These are phyloP conservation scores for Pelargonium fulgidum DNA, from an alignment of 441 rosid species.

Conservation along the genomic window DNA sequence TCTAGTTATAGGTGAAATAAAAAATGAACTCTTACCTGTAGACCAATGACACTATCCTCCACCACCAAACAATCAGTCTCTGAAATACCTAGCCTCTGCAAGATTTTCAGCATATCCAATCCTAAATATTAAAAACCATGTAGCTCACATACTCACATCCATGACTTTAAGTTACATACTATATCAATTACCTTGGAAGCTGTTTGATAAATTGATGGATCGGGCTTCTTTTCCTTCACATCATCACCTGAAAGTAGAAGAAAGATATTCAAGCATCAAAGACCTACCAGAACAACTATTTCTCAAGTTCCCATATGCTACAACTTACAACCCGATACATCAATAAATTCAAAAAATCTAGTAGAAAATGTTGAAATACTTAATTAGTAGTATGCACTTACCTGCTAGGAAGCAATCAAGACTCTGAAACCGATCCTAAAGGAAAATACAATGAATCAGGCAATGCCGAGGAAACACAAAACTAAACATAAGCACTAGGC, in stretches of 20 bases:
- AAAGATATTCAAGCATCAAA: background rate
- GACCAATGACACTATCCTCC: constrained; percentile 90
- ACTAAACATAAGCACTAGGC: background rate
- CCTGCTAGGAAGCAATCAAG: constrained; percentile 99
- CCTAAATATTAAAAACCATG: background rate
- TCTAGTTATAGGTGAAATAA: background rate
- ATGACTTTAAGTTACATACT: background rate
- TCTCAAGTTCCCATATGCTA: background rate
- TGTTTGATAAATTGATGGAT: constrained; percentile 72
- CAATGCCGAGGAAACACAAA: background rate
- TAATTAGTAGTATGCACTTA: constrained; percentile 15
- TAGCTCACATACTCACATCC: background rate
- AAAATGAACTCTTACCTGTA: constrained; percentile 43
- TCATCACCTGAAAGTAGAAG: constrained; percentile 60
- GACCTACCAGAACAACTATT: background rate
- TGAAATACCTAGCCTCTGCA: constrained; percentile 68
- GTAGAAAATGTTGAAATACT: background rate
- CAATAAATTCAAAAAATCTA: background rate
- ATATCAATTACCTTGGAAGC: constrained; percentile 53
- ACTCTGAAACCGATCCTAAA: constrained; percentile 70
- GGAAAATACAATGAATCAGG: constrained; percentile 10
- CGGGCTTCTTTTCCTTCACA: constrained; percentile 92
- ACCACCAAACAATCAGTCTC: constrained; percentile 72
- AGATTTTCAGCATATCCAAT: constrained; percentile 12
- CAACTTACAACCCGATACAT: background rate